Conservation (phyloP, 192 early-diverging fungal species). For the Coemansia sp. region DNA sequence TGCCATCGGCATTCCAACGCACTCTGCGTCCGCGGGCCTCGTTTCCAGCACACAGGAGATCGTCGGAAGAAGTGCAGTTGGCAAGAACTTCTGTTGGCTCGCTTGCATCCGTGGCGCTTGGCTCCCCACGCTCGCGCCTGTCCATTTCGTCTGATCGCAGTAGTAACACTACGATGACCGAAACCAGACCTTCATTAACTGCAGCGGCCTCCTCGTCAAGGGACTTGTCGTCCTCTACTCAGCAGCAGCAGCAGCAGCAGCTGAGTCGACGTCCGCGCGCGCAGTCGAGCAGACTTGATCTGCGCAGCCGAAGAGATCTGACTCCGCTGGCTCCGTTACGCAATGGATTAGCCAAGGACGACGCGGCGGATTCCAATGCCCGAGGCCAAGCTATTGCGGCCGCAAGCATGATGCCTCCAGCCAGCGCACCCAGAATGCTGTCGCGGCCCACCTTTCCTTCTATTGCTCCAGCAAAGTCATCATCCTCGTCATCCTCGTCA, state of each 20-base stretch:
- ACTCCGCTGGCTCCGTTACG: slow-evolving; percentile 12
- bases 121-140: not conserved
- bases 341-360: not conserved
- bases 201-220: not conserved
- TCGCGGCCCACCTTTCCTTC: not conserved
- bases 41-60: not conserved
- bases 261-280: not conserved
- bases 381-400: not conserved
- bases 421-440: not conserved
- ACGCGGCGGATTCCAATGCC: not conserved
- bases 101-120: slow-evolving; percentile 2
- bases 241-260: not conserved
- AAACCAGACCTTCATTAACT: not conserved
- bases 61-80: slow-evolving; percentile 1
- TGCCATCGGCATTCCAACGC: not conserved
- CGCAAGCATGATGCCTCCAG: not conserved
- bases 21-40: not conserved
- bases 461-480: no score
- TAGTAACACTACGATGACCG: not conserved
- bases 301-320: slow-evolving; percentile 23
- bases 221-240: not conserved
- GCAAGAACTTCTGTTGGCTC: not conserved
- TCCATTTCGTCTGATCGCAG: slow-evolving; percentile 1
- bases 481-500: not conserved
- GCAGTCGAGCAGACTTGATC: slow-evolving; percentile 1